phyloP scores from a whole-genome alignment of 305 asterid genomes.

The Striga hermonthica region DNA sequence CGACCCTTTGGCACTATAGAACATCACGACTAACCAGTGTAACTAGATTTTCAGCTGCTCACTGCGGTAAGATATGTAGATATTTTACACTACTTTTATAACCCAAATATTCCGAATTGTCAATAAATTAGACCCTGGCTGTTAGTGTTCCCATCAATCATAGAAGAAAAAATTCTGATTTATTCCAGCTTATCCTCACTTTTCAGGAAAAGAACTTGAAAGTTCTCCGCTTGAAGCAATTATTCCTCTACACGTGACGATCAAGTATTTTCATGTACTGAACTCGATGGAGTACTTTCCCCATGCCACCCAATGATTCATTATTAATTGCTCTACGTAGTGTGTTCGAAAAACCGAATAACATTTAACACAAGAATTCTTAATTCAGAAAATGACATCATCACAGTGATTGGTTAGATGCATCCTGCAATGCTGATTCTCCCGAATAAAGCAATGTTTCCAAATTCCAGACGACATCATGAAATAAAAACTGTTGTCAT shows the following conservation, averaged over 20 bases:
- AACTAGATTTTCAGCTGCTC: too few relatives aligned
- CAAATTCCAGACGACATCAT: neutral
- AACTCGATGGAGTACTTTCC: neutral
- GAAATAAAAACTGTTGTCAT: neutral
- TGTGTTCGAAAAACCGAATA: conserved; percentile 3
- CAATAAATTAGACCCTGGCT: too few relatives aligned
- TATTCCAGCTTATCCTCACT: neutral
- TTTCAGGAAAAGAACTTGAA: neutral
- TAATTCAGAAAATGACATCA: neutral
- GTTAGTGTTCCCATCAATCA: too few relatives aligned
- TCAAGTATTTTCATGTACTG: neutral
- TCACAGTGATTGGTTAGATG: conserved; percentile 9
- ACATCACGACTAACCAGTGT: too few relatives aligned
- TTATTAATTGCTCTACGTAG: neutral
- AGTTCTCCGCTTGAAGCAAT: neutral
- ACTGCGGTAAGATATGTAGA: too few relatives aligned
- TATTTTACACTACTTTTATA: too few relatives aligned
- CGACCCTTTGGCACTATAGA: too few relatives aligned
- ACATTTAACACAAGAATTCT: neutral
- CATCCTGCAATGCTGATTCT: conserved; percentile 4
- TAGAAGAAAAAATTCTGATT: too few relatives aligned
- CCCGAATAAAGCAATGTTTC: neutral
- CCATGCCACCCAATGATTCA: neutral
- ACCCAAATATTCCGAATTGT: too few relatives aligned
- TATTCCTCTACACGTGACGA: neutral